These are phyloP conservation scores for Colletotrichum spinosum DNA, from an alignment of 2,329 filamentous ascomycete species.

Conservation along the genomic window DNA sequence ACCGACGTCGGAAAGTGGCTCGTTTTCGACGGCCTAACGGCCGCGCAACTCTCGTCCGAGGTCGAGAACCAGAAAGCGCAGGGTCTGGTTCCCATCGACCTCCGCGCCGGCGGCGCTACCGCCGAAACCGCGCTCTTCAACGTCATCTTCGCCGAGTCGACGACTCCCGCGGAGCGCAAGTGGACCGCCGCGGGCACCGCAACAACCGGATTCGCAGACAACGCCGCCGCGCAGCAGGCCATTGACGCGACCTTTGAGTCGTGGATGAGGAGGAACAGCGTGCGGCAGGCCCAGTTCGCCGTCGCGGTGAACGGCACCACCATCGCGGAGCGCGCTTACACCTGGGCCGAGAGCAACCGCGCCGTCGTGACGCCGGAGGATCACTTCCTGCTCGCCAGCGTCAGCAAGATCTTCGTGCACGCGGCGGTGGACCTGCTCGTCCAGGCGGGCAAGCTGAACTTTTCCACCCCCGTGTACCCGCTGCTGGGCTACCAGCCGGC, in stretches of 20 bases:
- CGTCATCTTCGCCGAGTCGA: constrained; percentile 37
- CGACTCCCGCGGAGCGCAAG: constrained; percentile 8
- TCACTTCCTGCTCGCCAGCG: constrained; percentile 35
- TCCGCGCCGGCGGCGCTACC: constrained; percentile 29
- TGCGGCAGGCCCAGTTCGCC: constrained; percentile 38
- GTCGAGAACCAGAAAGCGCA: constrained; percentile 23
- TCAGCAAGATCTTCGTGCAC: constrained; percentile 38
- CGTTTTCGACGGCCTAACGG: constrained; percentile 21
- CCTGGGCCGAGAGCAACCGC: constrained; percentile 35
- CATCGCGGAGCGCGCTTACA: constrained; percentile 37
- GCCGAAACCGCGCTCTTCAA: constrained; percentile 21
- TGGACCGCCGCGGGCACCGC: constrained; percentile 29
- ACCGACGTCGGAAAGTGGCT: constrained; percentile 35
- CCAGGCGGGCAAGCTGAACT: constrained; percentile 26
- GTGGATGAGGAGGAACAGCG: constrained; percentile 36
- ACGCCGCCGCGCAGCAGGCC: neutral
- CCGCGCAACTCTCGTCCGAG: constrained; percentile 12
- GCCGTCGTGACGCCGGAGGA: constrained; percentile 29
- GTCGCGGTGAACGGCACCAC: constrained; percentile 17
- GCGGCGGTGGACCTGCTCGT: constrained; percentile 35
- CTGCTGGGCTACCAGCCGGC: constrained; percentile 25
- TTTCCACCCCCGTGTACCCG: constrained; percentile 16
- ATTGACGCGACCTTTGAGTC: constrained; percentile 22
- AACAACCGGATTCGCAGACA: constrained; percentile 25
- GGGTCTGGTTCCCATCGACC: constrained; percentile 34